Conservation (phyloP, 2,329 filamentous ascomycete species). For the Chaetomium olivaceum region DNA sequence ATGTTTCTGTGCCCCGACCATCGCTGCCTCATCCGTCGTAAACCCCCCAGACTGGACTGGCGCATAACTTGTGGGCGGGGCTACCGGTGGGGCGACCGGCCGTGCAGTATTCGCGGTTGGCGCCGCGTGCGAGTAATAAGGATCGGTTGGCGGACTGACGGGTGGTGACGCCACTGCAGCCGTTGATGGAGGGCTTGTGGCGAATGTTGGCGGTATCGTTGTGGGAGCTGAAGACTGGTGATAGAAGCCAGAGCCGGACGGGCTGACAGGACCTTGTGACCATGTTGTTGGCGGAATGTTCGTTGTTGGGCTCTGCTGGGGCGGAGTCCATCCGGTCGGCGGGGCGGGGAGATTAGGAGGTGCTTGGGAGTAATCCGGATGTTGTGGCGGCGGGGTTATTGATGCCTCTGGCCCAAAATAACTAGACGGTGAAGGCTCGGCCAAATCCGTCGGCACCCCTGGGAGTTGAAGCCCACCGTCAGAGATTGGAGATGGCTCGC, state of each 20-base stretch:
- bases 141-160: constrained; percentile 29
- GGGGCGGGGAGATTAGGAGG: constrained; percentile 36
- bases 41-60: constrained; percentile 28
- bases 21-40: constrained; percentile 63
- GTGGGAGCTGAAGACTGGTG: constrained; percentile 33
- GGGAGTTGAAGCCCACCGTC: constrained; percentile 35
- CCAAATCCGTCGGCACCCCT: constrained; percentile 33
- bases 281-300: constrained; percentile 27
- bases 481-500: constrained; percentile 35
- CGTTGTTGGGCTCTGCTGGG: constrained; percentile 29
- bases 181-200: constrained; percentile 32
- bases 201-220: constrained; percentile 33
- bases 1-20: constrained; percentile 86
- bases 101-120: constrained; percentile 29
- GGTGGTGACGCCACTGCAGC: constrained; percentile 37
- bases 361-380: constrained; percentile 32
- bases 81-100: constrained; percentile 27
- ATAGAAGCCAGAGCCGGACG: constrained; percentile 13
- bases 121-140: constrained; percentile 27
- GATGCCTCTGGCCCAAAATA: constrained; percentile 35
- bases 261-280: constrained; percentile 24
- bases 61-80: constrained; percentile 30
- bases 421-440: constrained; percentile 25
- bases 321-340: constrained; percentile 29
- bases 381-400: constrained; percentile 36